These are phyloP conservation scores for Zasmidium angulare DNA, from an alignment of 2,329 filamentous ascomycete species.

Conservation along the genomic window DNA sequence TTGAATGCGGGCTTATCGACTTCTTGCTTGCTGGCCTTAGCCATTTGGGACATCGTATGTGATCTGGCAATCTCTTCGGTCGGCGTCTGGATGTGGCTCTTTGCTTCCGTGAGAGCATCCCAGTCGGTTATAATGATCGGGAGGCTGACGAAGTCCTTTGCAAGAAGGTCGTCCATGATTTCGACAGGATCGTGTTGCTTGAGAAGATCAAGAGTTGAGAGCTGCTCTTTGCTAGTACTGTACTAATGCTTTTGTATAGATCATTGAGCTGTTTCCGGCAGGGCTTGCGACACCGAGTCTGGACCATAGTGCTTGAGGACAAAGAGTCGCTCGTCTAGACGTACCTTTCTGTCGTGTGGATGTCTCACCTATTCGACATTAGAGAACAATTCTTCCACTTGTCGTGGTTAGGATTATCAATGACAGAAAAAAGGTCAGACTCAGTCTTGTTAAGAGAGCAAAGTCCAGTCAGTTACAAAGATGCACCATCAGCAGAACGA, in stretches of 20 bases:
- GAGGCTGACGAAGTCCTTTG: constrained; percentile 25
- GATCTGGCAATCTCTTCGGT: constrained; percentile 3
- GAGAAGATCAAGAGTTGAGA: background rate
- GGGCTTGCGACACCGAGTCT: background rate
- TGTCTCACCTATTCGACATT: background rate
- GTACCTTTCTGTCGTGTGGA: background rate
- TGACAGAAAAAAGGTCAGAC: no score
- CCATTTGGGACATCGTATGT: constrained; percentile 1
- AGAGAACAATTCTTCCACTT: no score
- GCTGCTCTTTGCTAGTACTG: background rate
- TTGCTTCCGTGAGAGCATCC: constrained; percentile 16
- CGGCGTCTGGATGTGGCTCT: constrained; percentile 2
- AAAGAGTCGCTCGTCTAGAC: background rate
- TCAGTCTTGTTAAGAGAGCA: no score
- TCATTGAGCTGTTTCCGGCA: background rate
- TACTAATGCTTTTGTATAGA: background rate
- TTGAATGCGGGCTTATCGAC: constrained; percentile 17
- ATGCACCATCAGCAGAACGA: no score
- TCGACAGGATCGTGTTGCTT: background rate
- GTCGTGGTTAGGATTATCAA: no score
- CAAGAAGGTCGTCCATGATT: constrained; percentile 9
- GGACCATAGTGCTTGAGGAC: background rate
- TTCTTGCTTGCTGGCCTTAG: constrained; percentile 7
- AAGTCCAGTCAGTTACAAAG: no score
- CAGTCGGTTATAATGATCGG: constrained; percentile 28